phyloP scores from a whole-genome alignment of 805 yeast species.

The Saccharomycopsis sp. region DNA sequence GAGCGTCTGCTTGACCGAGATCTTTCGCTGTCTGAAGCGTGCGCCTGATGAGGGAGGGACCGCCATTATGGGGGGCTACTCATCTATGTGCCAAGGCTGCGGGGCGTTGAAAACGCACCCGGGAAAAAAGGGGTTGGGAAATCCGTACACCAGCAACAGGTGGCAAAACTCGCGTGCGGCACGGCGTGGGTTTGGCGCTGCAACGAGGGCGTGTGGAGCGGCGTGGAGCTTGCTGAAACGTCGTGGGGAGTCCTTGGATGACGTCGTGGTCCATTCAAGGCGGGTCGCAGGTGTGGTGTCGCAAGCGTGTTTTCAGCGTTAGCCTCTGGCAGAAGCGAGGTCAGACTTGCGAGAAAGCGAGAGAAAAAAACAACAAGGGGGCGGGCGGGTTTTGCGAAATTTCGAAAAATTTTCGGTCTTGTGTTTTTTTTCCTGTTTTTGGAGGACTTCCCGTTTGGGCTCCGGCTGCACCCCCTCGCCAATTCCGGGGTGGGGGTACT shows the following conservation, averaged over 20 bases:
- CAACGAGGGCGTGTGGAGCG: no score
- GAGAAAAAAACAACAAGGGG: neutral
- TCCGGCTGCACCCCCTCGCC: no score
- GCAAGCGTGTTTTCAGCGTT: no score
- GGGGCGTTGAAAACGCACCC: neutral
- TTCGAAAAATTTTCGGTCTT: neutral
- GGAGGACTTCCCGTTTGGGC: neutral
- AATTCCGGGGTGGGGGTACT: no score
- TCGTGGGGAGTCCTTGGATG: no score
- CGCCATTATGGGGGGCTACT: constrained; percentile 13
- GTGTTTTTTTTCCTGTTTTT: neutral
- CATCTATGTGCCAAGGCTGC: neutral
- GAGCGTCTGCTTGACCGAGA: constrained; percentile 82
- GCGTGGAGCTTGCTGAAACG: no score
- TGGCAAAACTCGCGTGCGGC: neutral
- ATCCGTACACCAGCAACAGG: neutral
- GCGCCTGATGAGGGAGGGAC: constrained; percentile 31
- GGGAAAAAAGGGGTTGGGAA: neutral
- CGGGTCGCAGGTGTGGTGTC: no score
- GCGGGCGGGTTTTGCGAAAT: neutral
- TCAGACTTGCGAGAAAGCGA: neutral
- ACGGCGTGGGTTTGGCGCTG: neutral
- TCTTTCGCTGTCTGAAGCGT: constrained; percentile 89
- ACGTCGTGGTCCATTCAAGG: no score
- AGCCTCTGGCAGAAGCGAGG: neutral